Conservation (phyloP, 2,329 filamentous ascomycete genomes). For the Aspergillus luchuensis region DNA sequence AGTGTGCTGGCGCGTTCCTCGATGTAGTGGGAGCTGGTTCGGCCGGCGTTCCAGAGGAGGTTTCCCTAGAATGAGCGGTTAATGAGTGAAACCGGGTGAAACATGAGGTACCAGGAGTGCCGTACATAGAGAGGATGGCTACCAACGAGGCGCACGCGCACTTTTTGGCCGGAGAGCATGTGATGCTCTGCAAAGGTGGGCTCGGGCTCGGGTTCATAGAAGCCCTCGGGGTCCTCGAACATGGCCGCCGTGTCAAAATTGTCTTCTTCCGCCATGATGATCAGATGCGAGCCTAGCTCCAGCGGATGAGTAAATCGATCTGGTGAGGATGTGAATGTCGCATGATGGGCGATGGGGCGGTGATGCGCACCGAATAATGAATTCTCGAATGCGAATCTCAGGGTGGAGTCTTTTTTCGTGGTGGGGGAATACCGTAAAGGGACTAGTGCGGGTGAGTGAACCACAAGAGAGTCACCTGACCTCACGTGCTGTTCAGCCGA, state of each 20-base stretch:
- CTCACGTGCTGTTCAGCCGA: conserved; percentile 12
- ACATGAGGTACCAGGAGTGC: conserved; percentile 1
- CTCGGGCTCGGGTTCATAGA: conserved; percentile 74
- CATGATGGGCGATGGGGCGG: not conserved
- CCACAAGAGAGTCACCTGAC: conserved; percentile 9
- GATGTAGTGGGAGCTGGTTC: conserved; percentile 75
- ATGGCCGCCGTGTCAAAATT: conserved; percentile 53
- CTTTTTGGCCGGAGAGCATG: conserved; percentile 64
- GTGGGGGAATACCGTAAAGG: conserved; percentile 12
- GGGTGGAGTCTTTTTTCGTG: conserved; percentile 3
- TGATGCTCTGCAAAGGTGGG: conserved; percentile 73
- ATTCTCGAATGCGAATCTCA: conserved; percentile 13
- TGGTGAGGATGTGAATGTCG: conserved; percentile 5
- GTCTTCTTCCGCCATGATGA: conserved; percentile 31
- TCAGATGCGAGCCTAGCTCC: not conserved
- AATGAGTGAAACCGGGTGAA: not conserved
- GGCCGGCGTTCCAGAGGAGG: conserved; percentile 86
- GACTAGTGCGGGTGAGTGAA: not conserved
- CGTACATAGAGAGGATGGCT: conserved; percentile 81
- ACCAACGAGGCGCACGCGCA: conserved; percentile 78
- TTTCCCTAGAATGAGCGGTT: conserved; percentile 61
- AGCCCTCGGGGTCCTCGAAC: conserved; percentile 80
- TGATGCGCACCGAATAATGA: conserved; percentile 3
- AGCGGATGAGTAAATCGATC: conserved; percentile 4
- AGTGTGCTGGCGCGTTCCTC: conserved; percentile 65